Evolutionary conservation across 2,329 filamentous ascomycete species (phyloP), one percentile per base, ranked within the genome.

Genomic region (Cordyceps fumosorosea): DNA sequence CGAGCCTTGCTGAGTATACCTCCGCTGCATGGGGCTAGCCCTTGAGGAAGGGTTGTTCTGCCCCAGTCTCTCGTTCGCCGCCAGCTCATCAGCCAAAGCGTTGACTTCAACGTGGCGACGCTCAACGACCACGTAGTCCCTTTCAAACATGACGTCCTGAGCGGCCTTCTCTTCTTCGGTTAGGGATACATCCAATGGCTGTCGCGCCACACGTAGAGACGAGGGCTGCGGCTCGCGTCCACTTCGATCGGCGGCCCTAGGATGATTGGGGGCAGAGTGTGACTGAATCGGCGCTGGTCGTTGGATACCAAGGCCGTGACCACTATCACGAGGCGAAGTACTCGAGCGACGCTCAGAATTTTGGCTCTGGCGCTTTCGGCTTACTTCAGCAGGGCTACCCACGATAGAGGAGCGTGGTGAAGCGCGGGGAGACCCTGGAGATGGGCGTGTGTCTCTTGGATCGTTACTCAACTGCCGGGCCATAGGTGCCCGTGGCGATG

Each of bases 61-160:
- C 18, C 66, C 65, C 24, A 87, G 76, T 56, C 86, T 86, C 54
- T 90, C 89, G 69, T 90, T 93, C 58, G 92, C 89, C 51, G 91
- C 93, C 71, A 99, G 80, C 75, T 98, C 93, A 74, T 99, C 95
- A 24, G 95, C 95, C 69, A 99, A 89, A 3, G 95, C 95, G 73
- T 99, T 98, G 56, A 99, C 93, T 74, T 98, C 93, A 12, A 99
- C 93, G 22, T 92, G 89, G 66, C 89, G 87, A 78, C 97, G 96
- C 77, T 99, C 95, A 14, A 99, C 91, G 29, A 98, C 82, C 22
- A 99, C 93, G 69, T 98, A 99, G 67, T 98, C 95, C 66, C 93
- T 86, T 72, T 96, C 93, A 68, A 96, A 89, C 1, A 90, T 90
- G 55, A 96, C 87, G 66, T 98, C 93, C 69, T 96, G 90, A 3